phyloP scores from a whole-genome alignment of 768 basidiomycete genomes.

The Sporobolomyces roseus region DNA sequence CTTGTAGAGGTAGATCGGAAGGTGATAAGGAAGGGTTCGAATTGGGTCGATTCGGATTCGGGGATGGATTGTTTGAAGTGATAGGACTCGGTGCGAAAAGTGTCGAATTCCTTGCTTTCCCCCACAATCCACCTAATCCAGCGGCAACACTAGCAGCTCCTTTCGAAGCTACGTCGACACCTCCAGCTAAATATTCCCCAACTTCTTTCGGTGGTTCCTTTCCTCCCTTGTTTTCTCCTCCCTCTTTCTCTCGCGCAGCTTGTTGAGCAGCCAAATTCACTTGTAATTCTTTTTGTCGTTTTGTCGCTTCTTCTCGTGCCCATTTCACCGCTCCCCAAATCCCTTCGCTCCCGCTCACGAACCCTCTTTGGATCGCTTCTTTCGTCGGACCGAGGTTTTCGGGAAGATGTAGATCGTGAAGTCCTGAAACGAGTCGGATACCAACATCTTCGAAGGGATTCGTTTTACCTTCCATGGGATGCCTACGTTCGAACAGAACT shows the following conservation, averaged over 20 bases:
- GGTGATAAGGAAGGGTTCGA: no score
- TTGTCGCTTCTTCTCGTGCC: background rate
- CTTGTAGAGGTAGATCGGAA: no score
- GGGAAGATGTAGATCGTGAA: conserved; percentile 90
- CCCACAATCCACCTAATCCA: conserved; percentile 20
- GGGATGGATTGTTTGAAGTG: background rate
- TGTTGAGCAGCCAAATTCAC: background rate
- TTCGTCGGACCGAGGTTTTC: conserved; percentile 64
- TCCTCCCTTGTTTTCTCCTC: background rate
- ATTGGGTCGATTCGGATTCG: background rate
- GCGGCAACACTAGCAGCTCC: conserved; percentile 38
- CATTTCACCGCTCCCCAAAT: conserved; percentile 10
- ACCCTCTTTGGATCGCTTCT: conserved; percentile 76
- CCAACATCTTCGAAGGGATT: conserved; percentile 87
- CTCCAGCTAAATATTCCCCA: background rate
- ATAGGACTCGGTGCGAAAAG: background rate
- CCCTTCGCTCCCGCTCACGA: conserved; percentile 54
- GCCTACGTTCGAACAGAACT: conserved; percentile 53
- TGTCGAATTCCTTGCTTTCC: conserved; percentile 1
- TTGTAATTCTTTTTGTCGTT: conserved; percentile 3
- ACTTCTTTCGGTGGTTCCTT: background rate
- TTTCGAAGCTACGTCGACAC: conserved; percentile 37
- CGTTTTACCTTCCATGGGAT: conserved; percentile 88
- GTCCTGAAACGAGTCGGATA: conserved; percentile 82
- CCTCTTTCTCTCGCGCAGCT: background rate